A percentile compares a stretch with the other conserved stretches of the same genome.
Conservation (phyloP, 2,329 filamentous ascomycete species). For the Venturia asperata region DNA sequence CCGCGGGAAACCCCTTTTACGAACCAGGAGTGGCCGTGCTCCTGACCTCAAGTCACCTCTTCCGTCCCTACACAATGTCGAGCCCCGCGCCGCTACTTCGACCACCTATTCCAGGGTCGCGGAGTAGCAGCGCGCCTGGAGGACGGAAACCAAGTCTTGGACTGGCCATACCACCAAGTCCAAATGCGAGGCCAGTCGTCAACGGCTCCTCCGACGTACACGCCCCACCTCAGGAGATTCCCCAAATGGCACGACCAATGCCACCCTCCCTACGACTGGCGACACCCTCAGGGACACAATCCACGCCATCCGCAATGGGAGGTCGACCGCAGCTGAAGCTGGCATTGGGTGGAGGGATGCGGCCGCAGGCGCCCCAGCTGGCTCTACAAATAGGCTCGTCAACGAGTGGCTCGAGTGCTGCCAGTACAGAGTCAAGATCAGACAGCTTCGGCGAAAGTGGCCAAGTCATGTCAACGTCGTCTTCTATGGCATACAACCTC, state of each 20-base stretch:
- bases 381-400: conserved; percentile 41
- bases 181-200: conserved; percentile 72
- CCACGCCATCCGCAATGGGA: conserved; percentile 63
- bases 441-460: conserved; percentile 68
- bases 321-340: conserved; percentile 36
- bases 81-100: conserved; percentile 74
- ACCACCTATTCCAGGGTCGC: conserved; percentile 66
- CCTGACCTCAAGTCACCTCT: background rate
- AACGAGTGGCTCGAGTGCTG: conserved; percentile 72
- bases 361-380: conserved; percentile 37
- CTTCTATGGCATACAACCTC: conserved; percentile 78
- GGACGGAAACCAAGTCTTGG: conserved; percentile 69
- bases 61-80: conserved; percentile 47
- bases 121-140: conserved; percentile 45
- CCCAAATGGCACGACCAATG: conserved; percentile 46
- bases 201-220: conserved; percentile 42
- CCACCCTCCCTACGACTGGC: conserved; percentile 77
- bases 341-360: conserved; percentile 4
- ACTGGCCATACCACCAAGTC: conserved; percentile 82
- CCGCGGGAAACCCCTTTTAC: background rate
- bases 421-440: conserved; percentile 69
- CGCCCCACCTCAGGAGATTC: conserved; percentile 28
- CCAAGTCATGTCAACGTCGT: conserved; percentile 67
- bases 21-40: background rate
- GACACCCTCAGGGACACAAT: conserved; percentile 77